Evolutionary conservation across 306 rosid genomes (phyloP), one percentile per base, ranked within the genome.

Genomic region (Casuarina equisetifolia): DNA sequence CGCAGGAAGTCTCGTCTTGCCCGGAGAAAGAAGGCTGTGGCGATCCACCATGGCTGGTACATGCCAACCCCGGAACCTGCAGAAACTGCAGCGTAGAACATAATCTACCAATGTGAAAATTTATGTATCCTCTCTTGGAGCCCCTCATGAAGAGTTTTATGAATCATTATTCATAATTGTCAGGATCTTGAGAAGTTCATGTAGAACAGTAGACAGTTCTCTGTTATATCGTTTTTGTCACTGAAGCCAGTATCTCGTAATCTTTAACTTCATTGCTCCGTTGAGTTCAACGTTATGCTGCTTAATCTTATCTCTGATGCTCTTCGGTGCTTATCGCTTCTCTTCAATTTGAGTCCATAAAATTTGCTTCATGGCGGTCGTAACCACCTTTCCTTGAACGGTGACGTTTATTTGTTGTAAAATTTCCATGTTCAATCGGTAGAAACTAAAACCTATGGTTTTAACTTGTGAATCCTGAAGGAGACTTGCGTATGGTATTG

Each of bases 41-140:
- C 90, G 84, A 86, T 91, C 73, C 99, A 92, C 82, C 97, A 89
- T 74, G 99, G 99, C 77, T 96, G 99, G 99, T 96, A 96, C 64
- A 53, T 88, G 70, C 97, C 97, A 9, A 81, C 76, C 53, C 59
- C 95, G 16, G 85, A 81, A 73, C 59, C 95, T 25, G 85, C 84
- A 71, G 74, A 13, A 10, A 79, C 73, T 79, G 94, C 59, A 66
- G 90, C 85, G 91, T 80, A 58, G 72, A 57, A 76, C 74, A 59
- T 74, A 67, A 40, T 10, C 46, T 1, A 44, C 40, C 16, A 6
- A 8, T 64, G 74, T 42, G 15, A 17, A 75, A 42, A 61, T 32
- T 52, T 46, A 59, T 66, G 50, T 66, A 66, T 40, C 35, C 25
- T 40, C 2, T 39, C 20, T 64, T 39, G 6, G 42, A 66, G 36